Evolutionary conservation across 305 asterid species (phyloP), one percentile per base, ranked within the genome.

Genomic region (Fraxinus floribunda): DNA sequence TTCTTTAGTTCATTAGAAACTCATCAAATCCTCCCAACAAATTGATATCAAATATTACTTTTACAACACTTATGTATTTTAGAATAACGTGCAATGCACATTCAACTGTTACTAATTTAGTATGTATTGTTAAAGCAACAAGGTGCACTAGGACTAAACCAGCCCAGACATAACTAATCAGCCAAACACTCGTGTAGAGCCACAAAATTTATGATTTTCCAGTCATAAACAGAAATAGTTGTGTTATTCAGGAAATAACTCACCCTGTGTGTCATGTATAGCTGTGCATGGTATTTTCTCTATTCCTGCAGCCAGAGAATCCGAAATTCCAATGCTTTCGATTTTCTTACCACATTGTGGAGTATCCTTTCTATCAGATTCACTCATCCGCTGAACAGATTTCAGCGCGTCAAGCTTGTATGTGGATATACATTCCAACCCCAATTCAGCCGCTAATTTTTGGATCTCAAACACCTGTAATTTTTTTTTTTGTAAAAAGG

Each of bases 331-430:
- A 78, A 64, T 87, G 78, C 80, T 79, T 76, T 80, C 89, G 39
- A 71, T 80, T 30, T 64, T 87, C 72, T 86, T 85, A 80, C 57
- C 85, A 44, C 78, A 57, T 36, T 85, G 79, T 39, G 86, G 80
- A 83, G 87, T 78, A 83, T 88, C 89, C 78, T 82, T 77, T 80
- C 75, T 62, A 78, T 85, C 90, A 82, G 89, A 82, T 80, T 85
- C 86, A 83, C 83, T 85, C 77, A 85, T 84, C 81, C 0, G 83
- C 76, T 74, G 80, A 78, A 94, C 95, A 82, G 99, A 88, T 89
- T 89, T 95, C 71, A 92, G 92, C 5, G 97, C 99, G 77, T 95
- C 99, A 83, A 95, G 97, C 79, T 91, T 95, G 81, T 85, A 93
- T 34, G 98, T 87, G 26, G 92, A 88, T 85, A 95, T 94, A 81